These are phyloP conservation scores for Rhododendron molle DNA, from an alignment of 148 eudicot genomes.

Conservation along the genomic window DNA sequence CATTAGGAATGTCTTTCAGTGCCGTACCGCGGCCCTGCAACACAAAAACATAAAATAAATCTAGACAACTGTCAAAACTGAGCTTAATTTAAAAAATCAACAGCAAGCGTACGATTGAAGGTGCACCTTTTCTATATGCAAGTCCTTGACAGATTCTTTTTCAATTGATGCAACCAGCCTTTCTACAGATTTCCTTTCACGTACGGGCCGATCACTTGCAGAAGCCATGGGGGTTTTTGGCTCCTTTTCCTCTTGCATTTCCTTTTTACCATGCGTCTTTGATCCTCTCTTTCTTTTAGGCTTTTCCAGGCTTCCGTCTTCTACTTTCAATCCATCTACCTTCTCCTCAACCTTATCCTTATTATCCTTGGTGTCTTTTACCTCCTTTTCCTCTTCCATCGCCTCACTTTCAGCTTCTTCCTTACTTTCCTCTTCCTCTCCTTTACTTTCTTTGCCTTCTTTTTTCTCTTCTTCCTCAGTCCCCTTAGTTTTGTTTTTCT, in stretches of 20 bases:
- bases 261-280: conserved; percentile 26
- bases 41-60: conserved; percentile 18
- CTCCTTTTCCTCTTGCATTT: conserved; percentile 32
- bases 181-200: conserved; percentile 91
- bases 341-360: conserved; percentile 13
- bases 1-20: conserved; percentile 91
- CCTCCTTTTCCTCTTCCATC: conserved; percentile 25
- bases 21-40: conserved; percentile 90
- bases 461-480: conserved; percentile 6
- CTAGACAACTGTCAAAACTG: not conserved
- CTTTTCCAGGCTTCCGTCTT: conserved; percentile 17
- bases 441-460: not conserved
- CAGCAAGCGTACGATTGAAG: not conserved
- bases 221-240: conserved; percentile 56
- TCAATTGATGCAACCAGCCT: conserved; percentile 88
- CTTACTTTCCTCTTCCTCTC: conserved; percentile 2
- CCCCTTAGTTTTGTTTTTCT: conserved; percentile 5
- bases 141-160: conserved; percentile 56
- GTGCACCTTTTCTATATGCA: conserved; percentile 68
- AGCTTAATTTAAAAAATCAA: not conserved
- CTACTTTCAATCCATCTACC: conserved; percentile 10
- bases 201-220: conserved; percentile 71
- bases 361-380: conserved; percentile 13
- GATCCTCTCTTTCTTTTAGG: conserved; percentile 20
- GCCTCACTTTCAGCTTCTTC: conserved; percentile 17